Conservation (phyloP, 306 rosid genomes). For the Prinsepia uniflora region DNA sequence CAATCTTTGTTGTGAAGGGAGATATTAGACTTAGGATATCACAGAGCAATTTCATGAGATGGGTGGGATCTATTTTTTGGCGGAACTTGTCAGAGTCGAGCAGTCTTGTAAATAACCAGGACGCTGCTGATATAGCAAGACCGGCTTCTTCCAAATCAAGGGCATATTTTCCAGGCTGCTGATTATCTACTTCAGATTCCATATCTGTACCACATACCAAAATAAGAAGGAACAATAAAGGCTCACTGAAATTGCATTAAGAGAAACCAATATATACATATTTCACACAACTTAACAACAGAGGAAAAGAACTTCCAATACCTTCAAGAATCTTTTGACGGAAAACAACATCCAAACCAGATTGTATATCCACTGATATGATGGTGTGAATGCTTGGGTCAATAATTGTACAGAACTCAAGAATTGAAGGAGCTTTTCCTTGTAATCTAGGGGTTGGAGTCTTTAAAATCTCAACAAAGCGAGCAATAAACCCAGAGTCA, state of each 20-base stretch:
- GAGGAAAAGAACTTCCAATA: conserved; percentile 28
- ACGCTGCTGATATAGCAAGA: conserved; percentile 78
- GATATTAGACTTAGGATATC: conserved; percentile 57
- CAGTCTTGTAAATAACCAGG: conserved; percentile 65
- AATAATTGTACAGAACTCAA: conserved; percentile 61
- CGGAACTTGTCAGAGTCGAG: conserved; percentile 46
- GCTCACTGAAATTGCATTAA: not conserved
- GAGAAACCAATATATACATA: too few relatives aligned
- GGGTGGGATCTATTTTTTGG: conserved; percentile 37
- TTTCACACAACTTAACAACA: not conserved
- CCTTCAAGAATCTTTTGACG: conserved; percentile 52
- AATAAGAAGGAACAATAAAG: conserved; percentile 10
- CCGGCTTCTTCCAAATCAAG: conserved; percentile 85
- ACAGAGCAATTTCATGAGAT: conserved; percentile 55
- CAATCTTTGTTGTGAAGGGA: conserved; percentile 69
- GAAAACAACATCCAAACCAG: conserved; percentile 61
- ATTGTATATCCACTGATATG: conserved; percentile 50
- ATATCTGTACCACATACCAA: conserved; percentile 17
- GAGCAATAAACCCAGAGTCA: conserved; percentile 43
- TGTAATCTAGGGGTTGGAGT: conserved; percentile 57
- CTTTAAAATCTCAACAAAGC: conserved; percentile 70
- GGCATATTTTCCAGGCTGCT: conserved; percentile 49
- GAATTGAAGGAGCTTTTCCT: conserved; percentile 69
- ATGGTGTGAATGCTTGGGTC: conserved; percentile 51
- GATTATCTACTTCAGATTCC: conserved; percentile 55